These are phyloP conservation scores for Chlamydomonas schloesseri DNA, from an alignment of 139 green algal species.

Conservation along the genomic window DNA sequence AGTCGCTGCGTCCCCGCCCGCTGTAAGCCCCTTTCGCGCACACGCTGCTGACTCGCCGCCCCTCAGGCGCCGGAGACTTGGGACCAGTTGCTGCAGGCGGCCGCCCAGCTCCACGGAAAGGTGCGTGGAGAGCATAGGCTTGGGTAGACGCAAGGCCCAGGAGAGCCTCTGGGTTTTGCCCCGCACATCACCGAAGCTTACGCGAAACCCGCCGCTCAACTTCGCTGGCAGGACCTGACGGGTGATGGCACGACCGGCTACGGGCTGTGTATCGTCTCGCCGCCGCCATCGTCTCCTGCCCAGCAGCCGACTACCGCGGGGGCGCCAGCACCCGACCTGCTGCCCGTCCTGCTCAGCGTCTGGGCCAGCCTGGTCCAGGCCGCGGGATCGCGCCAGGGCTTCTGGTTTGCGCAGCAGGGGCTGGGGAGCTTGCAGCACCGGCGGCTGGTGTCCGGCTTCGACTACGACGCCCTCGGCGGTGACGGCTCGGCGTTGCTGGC, in stretches of 20 bases:
- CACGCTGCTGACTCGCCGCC: too few relatives aligned
- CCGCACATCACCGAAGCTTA: too few relatives aligned
- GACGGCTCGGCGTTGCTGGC: neutral
- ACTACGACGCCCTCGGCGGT: too few relatives aligned
- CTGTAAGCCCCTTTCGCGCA: too few relatives aligned
- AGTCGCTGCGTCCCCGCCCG: too few relatives aligned
- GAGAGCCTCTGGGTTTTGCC: too few relatives aligned
- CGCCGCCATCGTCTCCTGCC: too few relatives aligned
- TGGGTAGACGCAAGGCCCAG: too few relatives aligned
- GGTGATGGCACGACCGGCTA: neutral
- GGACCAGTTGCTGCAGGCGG: neutral
- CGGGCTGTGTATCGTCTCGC: neutral
- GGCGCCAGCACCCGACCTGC: neutral
- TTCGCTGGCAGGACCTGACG: neutral
- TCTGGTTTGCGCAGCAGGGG: constrained; percentile 5
- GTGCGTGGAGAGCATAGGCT: neutral
- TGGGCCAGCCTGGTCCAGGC: constrained; percentile 1
- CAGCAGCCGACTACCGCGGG: too few relatives aligned
- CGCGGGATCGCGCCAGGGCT: neutral
- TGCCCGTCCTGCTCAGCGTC: constrained; percentile 7
- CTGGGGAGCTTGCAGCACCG: too few relatives aligned
- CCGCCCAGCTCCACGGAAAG: neutral
- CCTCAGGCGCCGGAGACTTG: neutral
- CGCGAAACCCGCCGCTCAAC: too few relatives aligned
- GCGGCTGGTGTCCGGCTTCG: too few relatives aligned